Evolutionary conservation across 2,329 filamentous ascomycete genomes (phyloP), one percentile per base, ranked within the genome.

Genomic region (Knufia petricola): DNA sequence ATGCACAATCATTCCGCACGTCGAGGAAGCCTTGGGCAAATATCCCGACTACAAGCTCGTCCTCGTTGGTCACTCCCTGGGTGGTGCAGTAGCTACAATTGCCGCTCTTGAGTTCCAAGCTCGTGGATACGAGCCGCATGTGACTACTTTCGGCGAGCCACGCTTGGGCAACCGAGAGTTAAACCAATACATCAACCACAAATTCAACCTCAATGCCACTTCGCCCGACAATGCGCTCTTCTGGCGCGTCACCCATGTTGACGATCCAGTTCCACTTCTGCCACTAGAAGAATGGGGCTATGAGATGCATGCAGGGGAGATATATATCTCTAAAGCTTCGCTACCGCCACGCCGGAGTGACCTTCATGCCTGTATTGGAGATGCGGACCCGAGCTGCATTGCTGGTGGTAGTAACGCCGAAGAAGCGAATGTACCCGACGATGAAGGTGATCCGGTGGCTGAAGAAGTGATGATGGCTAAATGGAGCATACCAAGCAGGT

Each of bases 131-230:
- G 67, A 82, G 7, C 80, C 89, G 2, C 66, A 74, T 12, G 79
- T 94, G 34, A 96, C 90, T 3, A 96, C 92, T 0, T 98, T 95
- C 65, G 92, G 92, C 8, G 87, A 96, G 66, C 92, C 92, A 17
- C 70, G 75, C 36, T 60, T 81, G 2, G 78, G 78, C 1, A 82
- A 82, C 56, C 59, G 64, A 37, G 69, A 63, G 2, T 65, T 82
- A 36, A 72, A 66, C 12, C 57, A 63, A 3, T 82, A 77, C 58
- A 65, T 81, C n/a, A 71, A 81, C 53, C 55, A 62, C 3, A 64
- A 68, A 3, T 81, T 82, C 62, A 56, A 60, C 4, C 72, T 77
- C 34, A 49, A 51, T 31, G 34, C 41, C 24, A 52, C 50, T 43
- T 48, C 46, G 49, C 40, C 49, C 53, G 41, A 58, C 60, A 50